Percentiles rank a stretch among this genome's conserved stretches.
Conservation (phyloP, 148 eudicot genomes). For the Rheum nobile region DNA sequence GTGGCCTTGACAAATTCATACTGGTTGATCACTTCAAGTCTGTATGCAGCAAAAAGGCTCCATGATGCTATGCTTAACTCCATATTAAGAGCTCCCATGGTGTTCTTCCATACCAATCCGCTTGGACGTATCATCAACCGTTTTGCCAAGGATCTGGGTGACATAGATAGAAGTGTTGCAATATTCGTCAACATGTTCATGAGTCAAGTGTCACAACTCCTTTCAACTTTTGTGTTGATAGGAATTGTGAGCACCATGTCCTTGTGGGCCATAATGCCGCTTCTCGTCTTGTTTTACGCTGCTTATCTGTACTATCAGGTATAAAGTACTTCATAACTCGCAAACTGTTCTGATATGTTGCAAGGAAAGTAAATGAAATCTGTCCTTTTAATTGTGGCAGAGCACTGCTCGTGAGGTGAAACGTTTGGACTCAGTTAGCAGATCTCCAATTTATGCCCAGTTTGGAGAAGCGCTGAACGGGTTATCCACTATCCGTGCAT, state of each 20-base stretch:
- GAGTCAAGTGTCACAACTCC: constrained; percentile 66
- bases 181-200: constrained; percentile 72
- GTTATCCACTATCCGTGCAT: constrained; percentile 73
- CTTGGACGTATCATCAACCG: constrained; percentile 92
- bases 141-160: constrained; percentile 91
- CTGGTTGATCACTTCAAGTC: constrained; percentile 86
- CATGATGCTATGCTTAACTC: constrained; percentile 92
- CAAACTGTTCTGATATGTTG: background rate
- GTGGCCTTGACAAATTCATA: constrained; percentile 67
- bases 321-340: constrained; percentile 5
- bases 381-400: constrained; percentile 23
- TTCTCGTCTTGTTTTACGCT: constrained; percentile 72
- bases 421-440: constrained; percentile 67
- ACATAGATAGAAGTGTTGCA: constrained; percentile 81
- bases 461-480: constrained; percentile 93
- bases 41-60: constrained; percentile 76
- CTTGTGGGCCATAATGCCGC: constrained; percentile 95
- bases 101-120: constrained; percentile 90
- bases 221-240: constrained; percentile 85
- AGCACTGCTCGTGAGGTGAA: constrained; percentile 95
- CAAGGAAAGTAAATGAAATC: background rate
- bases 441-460: constrained; percentile 95
- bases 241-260: constrained; percentile 97
- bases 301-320: constrained; percentile 96
- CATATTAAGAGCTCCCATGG: constrained; percentile 89